These are phyloP conservation scores for Colletotrichum neosansevieriae DNA, from an alignment of 2,329 filamentous ascomycete species.

Conservation along the genomic window DNA sequence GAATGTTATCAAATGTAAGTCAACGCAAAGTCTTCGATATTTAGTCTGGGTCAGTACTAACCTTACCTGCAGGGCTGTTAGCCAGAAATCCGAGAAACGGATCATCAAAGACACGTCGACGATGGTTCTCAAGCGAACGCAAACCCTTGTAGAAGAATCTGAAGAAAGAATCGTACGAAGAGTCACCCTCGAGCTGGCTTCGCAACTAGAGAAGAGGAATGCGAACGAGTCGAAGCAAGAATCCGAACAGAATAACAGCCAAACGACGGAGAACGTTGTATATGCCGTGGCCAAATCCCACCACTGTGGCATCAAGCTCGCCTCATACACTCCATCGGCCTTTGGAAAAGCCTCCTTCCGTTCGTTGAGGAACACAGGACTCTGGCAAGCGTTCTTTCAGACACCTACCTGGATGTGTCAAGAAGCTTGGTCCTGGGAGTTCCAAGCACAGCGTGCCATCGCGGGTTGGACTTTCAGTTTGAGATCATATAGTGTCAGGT, in stretches of 20 bases:
- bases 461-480: neutral
- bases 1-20: neutral
- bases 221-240: neutral
- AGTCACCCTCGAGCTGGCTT: neutral
- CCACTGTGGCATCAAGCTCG: neutral
- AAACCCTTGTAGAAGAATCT: neutral
- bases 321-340: neutral
- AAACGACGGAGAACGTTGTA: too few relatives aligned
- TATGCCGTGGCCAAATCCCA: neutral
- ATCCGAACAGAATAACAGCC: too few relatives aligned
- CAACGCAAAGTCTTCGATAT: too few relatives aligned
- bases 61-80: neutral
- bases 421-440: neutral
- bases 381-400: neutral
- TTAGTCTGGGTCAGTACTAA: neutral
- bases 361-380: neutral
- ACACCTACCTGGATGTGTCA: neutral
- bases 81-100: neutral
- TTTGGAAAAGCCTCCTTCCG: neutral
- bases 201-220: neutral
- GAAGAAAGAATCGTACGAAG: neutral
- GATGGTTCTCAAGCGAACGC: neutral
- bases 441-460: neutral
- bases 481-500: too few relatives aligned
- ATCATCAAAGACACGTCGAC: constrained; percentile 1